phyloP scores from a whole-genome alignment of 192 early-diverging fungal species.

The Coemansia javaensis region DNA sequence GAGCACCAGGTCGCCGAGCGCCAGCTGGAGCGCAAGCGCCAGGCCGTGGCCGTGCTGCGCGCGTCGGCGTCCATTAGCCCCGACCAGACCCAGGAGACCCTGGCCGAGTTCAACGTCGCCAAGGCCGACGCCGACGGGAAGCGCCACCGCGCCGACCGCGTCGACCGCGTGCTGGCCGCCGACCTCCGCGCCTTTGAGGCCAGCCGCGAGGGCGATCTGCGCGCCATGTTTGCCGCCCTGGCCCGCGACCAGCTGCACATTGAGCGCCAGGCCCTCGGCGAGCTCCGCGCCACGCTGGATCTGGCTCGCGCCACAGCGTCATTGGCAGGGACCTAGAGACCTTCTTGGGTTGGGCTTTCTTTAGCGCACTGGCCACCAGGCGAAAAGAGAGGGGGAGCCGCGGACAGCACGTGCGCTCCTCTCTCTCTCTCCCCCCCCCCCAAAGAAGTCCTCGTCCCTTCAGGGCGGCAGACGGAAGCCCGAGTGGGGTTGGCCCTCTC shows the following conservation, averaged over 20 bases:
- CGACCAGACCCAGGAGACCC: constrained; percentile 41
- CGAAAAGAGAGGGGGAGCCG: too few species aligned
- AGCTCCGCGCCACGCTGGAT: constrained; percentile 37
- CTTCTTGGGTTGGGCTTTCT: too few species aligned
- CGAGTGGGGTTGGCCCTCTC: too few species aligned
- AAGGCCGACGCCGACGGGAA: constrained; percentile 41
- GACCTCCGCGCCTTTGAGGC: constrained; percentile 42
- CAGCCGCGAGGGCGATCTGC: constrained; percentile 33
- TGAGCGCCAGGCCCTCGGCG: constrained; percentile 39
- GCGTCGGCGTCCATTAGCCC: constrained; percentile 41
- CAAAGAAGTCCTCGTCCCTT: too few species aligned
- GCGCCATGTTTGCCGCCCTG: constrained; percentile 35
- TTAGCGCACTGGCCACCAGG: too few species aligned
- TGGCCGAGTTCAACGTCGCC: constrained; percentile 41
- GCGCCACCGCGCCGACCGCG: constrained; percentile 37
- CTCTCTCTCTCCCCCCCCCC: too few species aligned
- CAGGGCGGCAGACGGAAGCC: too few species aligned
- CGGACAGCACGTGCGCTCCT: too few species aligned
- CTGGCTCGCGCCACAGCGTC: constrained; percentile 20
- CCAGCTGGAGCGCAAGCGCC: constrained; percentile 48
- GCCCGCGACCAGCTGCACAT: constrained; percentile 37
- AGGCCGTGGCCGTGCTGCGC: constrained; percentile 47
- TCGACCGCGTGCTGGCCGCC: constrained; percentile 39
- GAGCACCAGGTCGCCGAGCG: constrained; percentile 48
- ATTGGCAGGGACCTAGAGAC: too few species aligned